A percentile compares a stretch with the other conserved stretches of the same genome.
Conservation (phyloP, 257 asterid genomes). For the Thymus quinquecostatus region DNA sequence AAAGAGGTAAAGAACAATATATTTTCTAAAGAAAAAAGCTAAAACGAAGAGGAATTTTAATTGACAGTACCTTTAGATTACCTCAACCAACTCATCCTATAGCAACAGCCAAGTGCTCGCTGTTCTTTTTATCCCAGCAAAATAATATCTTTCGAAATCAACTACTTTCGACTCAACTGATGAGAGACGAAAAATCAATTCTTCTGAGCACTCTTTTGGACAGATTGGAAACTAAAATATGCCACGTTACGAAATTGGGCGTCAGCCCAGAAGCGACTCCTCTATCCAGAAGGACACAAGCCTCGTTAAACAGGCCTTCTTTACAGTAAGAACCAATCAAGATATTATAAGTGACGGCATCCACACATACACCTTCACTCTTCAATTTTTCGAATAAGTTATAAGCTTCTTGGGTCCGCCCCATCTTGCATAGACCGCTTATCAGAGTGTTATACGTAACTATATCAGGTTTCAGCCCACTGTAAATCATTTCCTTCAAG, state of each 20-base stretch:
- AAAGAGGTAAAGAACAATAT: not conserved
- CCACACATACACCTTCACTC: constrained; percentile 62
- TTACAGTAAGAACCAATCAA: constrained; percentile 66
- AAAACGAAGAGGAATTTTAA: not conserved
- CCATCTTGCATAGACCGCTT: constrained; percentile 76
- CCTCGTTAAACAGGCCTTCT: constrained; percentile 64
- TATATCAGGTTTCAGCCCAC: constrained; percentile 79
- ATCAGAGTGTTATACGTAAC: constrained; percentile 73
- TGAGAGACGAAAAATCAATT: constrained; percentile 12
- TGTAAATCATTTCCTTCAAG: constrained; percentile 63
- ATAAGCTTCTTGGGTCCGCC: constrained; percentile 59
- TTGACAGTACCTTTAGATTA: not conserved
- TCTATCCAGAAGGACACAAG: constrained; percentile 51
- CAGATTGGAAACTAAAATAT: constrained; percentile 58
- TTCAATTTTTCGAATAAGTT: constrained; percentile 59
- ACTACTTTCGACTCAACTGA: constrained; percentile 26
- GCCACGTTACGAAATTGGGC: constrained; percentile 77
- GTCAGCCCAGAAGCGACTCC: constrained; percentile 65
- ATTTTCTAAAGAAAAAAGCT: not conserved
- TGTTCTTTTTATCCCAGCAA: constrained; percentile 1
- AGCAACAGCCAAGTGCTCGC: constrained; percentile 4
- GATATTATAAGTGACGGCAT: constrained; percentile 70
- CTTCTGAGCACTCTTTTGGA: constrained; percentile 38
- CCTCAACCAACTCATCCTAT: not conserved
- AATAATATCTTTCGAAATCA: not conserved